These are phyloP conservation scores for Nephelium lappaceum DNA, from an alignment of 345 rosid genomes.

Conservation along the genomic window DNA sequence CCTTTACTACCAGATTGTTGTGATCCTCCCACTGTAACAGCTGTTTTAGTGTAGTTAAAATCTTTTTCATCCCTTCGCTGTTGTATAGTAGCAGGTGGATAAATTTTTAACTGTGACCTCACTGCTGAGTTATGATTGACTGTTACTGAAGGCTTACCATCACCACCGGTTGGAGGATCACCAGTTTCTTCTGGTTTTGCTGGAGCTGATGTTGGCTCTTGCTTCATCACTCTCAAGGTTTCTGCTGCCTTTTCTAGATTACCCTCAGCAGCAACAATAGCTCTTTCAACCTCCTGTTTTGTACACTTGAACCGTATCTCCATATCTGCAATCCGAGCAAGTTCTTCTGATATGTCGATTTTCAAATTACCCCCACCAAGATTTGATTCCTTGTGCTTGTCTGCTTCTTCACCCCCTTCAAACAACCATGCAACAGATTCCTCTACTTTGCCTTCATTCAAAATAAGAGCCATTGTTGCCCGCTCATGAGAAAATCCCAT, in stretches of 20 bases:
- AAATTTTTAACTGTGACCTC: constrained; percentile 42
- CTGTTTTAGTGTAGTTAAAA: constrained; percentile 58
- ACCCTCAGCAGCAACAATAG: constrained; percentile 70
- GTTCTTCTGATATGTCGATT: constrained; percentile 84
- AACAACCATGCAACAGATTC: constrained; percentile 85
- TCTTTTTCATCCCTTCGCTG: constrained; percentile 66
- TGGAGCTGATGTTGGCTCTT: constrained; percentile 46
- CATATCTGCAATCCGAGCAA: constrained; percentile 70
- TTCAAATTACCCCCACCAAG: constrained; percentile 61
- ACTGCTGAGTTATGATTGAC: constrained; percentile 41
- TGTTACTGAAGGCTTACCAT: constrained; percentile 36
- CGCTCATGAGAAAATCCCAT: constrained; percentile 90
- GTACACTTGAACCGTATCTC: constrained; percentile 58
- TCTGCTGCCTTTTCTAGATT: constrained; percentile 71
- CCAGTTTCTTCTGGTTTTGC: constrained; percentile 63
- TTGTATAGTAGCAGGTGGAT: constrained; percentile 35
- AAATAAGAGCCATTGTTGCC: constrained; percentile 78
- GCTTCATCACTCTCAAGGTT: constrained; percentile 47
- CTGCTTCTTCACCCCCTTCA: constrained; percentile 73
- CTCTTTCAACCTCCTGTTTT: constrained; percentile 89
- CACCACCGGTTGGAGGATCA: constrained; percentile 48
- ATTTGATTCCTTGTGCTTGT: constrained; percentile 43
- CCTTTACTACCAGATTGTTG: constrained; percentile 45
- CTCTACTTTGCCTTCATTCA: constrained; percentile 88
- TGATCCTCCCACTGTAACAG: constrained; percentile 34